A percentile compares a stretch with the other conserved stretches of the same genome.
Evolutionary conservation across 2,329 filamentous ascomycete genomes (phyloP).

Genomic region (Pleomassaria siparia): DNA sequence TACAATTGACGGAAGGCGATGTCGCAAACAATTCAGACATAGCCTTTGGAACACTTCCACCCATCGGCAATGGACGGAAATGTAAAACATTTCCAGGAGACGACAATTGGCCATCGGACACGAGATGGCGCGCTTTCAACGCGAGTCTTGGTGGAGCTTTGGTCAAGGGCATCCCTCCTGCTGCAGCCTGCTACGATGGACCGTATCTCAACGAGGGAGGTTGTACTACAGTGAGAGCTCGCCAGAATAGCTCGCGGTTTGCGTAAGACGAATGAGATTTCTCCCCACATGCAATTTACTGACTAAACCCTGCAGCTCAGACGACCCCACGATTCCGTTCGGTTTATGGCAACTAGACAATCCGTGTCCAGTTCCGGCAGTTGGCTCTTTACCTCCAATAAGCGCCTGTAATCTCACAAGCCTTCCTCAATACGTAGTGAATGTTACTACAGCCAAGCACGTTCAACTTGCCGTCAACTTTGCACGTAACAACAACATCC

Average conservation of each 20-base stretch:
- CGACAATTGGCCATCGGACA: conserved; percentile 23
- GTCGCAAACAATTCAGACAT: conserved; percentile 24
- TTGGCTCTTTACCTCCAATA: conserved; percentile 7
- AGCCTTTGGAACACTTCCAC: conserved; percentile 18
- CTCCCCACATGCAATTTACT: background rate
- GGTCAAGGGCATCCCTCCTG: conserved; percentile 26
- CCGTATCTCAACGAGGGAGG: conserved; percentile 18
- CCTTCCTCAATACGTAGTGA: conserved; percentile 29
- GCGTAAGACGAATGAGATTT: conserved; percentile 15
- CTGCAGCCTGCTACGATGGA: conserved; percentile 29
- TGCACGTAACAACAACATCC: conserved; percentile 32
- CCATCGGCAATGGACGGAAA: conserved; percentile 3
- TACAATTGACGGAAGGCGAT: conserved; percentile 22
- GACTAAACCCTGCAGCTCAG: conserved; percentile 15
- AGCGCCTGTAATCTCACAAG: conserved; percentile 21
- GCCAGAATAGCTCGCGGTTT: conserved; percentile 17
- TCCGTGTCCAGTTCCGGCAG: conserved; percentile 13
- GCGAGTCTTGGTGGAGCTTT: conserved; percentile 22
- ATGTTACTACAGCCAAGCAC: conserved; percentile 25
- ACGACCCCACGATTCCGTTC: conserved; percentile 27
- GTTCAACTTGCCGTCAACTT: conserved; percentile 34
- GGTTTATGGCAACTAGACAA: conserved; percentile 23
- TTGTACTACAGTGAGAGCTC: conserved; percentile 15
- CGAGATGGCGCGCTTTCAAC: conserved; percentile 26
- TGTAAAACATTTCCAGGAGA: conserved; percentile 32